Evolutionary conservation across 2,329 filamentous ascomycete species (phyloP).

Genomic region (Penicillium palitans): DNA sequence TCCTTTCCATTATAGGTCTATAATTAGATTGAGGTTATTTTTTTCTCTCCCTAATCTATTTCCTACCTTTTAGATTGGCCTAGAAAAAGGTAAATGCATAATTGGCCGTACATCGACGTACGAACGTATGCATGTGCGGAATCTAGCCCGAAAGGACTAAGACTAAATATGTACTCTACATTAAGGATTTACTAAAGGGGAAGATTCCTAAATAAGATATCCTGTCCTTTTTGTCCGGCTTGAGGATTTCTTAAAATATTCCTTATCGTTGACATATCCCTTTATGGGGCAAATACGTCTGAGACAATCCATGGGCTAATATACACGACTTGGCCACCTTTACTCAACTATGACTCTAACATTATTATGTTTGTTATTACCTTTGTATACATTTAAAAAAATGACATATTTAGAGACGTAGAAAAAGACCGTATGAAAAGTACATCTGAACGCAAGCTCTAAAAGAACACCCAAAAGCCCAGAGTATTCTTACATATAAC

Average conservation of each 20-base stretch:
- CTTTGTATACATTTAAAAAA: not conserved
- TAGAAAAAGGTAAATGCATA: not conserved
- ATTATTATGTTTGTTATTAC: not conserved
- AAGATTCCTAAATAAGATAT: not conserved
- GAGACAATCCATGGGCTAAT: not conserved
- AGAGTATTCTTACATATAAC: not conserved
- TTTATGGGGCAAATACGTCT: not conserved
- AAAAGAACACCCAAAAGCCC: not conserved
- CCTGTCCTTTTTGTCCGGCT: not conserved
- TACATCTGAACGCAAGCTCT: no score
- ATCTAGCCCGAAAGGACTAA: conserved; percentile 5
- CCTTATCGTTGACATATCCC: not conserved
- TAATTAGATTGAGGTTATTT: not conserved
- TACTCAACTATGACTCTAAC: not conserved
- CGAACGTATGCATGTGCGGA: conserved; percentile 8
- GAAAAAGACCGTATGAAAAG: no score
- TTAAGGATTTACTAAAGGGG: not conserved
- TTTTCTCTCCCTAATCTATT: not conserved
- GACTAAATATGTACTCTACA: not conserved
- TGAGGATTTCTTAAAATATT: not conserved
- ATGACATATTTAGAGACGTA: no score
- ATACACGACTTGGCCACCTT: not conserved
- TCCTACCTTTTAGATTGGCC: not conserved
- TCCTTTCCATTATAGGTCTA: not conserved
- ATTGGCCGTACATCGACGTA: not conserved